These are phyloP conservation scores for Pseudogymnoascus verrucosus DNA, from an alignment of 2,329 filamentous ascomycete species.

Conservation along the genomic window DNA sequence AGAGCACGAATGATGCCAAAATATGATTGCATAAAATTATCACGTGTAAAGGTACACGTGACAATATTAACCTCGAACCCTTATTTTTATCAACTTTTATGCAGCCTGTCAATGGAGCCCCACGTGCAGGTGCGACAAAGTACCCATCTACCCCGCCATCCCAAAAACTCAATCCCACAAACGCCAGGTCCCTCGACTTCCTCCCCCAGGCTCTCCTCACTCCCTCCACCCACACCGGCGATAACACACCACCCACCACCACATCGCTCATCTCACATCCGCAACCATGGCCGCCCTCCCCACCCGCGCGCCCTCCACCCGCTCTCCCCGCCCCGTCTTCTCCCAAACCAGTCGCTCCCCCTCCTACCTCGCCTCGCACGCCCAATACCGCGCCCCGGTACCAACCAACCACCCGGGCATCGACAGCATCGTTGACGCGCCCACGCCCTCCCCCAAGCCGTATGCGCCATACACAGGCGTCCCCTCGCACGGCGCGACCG, in stretches of 20 bases:
- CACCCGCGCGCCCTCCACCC: constrained; percentile 9
- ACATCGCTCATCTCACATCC: background rate
- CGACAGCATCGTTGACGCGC: constrained; percentile 54
- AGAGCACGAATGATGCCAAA: no score
- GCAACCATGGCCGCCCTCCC: background rate
- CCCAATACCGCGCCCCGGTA: constrained; percentile 49
- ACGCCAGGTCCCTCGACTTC: background rate
- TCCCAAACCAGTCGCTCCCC: constrained; percentile 45
- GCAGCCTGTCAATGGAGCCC: constrained; percentile 1
- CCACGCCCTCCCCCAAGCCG: constrained; percentile 31
- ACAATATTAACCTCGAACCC: background rate
- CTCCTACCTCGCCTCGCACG: constrained; percentile 55
- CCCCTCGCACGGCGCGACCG: constrained; percentile 48
- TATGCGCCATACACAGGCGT: constrained; percentile 50
- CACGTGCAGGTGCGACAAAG: background rate
- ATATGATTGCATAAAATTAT: background rate
- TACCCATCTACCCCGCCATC: background rate
- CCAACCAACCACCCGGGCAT: constrained; percentile 52
- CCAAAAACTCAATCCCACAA: constrained; percentile 5
- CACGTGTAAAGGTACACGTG: background rate
- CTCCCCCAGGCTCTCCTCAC: background rate
- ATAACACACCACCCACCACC: background rate
- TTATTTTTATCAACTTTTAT: background rate
- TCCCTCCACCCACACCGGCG: background rate
- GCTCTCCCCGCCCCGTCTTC: constrained; percentile 22